Base-by-base conservation (phyloP, 768 basidiomycete species). In the Lentinula sp. region DNA sequence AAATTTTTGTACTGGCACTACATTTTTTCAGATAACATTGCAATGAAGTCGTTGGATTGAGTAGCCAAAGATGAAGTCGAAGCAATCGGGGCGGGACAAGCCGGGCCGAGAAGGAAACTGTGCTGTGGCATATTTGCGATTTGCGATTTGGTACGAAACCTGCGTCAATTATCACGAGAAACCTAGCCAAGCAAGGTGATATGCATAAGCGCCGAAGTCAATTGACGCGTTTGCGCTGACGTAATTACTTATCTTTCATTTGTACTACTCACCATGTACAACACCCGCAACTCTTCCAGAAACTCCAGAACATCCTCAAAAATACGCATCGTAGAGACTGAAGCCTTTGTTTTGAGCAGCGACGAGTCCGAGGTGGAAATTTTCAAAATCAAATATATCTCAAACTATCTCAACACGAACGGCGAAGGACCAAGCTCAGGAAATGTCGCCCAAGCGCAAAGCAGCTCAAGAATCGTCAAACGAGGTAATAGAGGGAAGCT, bases 401-500 rank as follows among this genome's bases (percentile, higher is more conserved):
- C 57, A 10, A 43, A 18, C 18, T 48, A 54, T 36, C 15, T 12
- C 35, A 20, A 9, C 12, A n/a, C 28, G 3, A 13, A 39, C n/a
- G 32, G 0, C 36, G 5, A 33, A 37, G 35, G 49, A 28, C 28
- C 28, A 45, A 48, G 18, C 51, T 53, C 28, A 9, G 33, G 20
- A 48, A n/a, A 43, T n/a, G 13, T 43, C 15, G 42, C 28, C 28
- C 28, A 28, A 3, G 3, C 42, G 51, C 36, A 16, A 41, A 20
- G 18, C n/a, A 54, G n/a, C 8, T 39, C 36, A 4, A 54, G 18
- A 39, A 43, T 23, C 20, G 37, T 15, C n/a, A 39, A 28, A 18
- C 57, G 63, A 60, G 48, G 54, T 35, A 50, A 33, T 16, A 36
- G 54, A 32, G 64, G 64, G 37, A 55, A 36, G 16, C 45, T 66